phyloP scores from a whole-genome alignment of 2,329 filamentous ascomycete species.

The Dactylellina sp. region DNA sequence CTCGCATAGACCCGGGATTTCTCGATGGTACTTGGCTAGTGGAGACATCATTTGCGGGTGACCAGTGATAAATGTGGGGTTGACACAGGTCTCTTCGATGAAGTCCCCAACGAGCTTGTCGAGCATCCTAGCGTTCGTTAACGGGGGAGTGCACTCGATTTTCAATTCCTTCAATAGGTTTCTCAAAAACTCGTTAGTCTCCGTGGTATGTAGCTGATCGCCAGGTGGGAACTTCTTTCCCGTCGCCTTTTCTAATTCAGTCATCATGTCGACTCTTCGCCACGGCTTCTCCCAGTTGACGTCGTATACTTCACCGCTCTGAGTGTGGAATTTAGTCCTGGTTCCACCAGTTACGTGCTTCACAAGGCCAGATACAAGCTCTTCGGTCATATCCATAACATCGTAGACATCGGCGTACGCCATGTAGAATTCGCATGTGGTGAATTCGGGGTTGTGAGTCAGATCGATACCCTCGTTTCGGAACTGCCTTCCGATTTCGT shows the following conservation, averaged over 20 bases:
- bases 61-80: conserved; percentile 91
- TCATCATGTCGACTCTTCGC: conserved; percentile 95
- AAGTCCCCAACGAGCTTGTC: conserved; percentile 95
- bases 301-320: conserved; percentile 84
- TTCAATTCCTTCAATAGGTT: conserved; percentile 86
- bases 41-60: conserved; percentile 92
- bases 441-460: conserved; percentile 99
- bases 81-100: conserved; percentile 92
- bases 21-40: conserved; percentile 92
- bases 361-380: conserved; percentile 88
- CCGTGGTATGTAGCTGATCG: conserved; percentile 87
- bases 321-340: conserved; percentile 81
- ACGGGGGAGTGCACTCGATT: conserved; percentile 86
- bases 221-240: conserved; percentile 94
- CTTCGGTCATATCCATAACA: conserved; percentile 89
- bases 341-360: conserved; percentile 88
- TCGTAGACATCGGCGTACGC: conserved; percentile 93
- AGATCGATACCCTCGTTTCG: conserved; percentile 90
- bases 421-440: conserved; percentile 96
- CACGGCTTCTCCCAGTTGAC: conserved; percentile 98
- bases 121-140: conserved; percentile 95
- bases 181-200: conserved; percentile 89
- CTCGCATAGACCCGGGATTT: conserved; percentile 85
- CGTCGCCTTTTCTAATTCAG: conserved; percentile 85
- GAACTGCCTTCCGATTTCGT: conserved; percentile 96